Conservation (phyloP, 305 asterid species). For the Fraxinus floribunda region DNA sequence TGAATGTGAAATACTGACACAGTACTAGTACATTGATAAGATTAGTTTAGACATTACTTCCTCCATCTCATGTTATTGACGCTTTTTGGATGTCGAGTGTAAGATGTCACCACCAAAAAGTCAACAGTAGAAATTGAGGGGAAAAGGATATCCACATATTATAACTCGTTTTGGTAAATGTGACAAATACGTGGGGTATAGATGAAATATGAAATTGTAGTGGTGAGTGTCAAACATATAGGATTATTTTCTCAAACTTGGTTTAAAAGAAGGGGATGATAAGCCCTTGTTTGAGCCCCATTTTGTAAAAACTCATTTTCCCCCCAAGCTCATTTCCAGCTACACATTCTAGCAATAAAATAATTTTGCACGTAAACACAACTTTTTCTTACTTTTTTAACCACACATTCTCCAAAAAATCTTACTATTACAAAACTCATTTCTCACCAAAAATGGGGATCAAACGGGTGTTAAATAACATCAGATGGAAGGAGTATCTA, state of each 20-base stretch:
- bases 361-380: not conserved
- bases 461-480: not conserved
- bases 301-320: too few relatives aligned
- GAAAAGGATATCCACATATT: not conserved
- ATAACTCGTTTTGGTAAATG: not conserved
- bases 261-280: not conserved
- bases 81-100: not conserved
- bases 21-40: not conserved
- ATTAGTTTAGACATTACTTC: not conserved
- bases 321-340: not conserved
- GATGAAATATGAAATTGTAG: not conserved
- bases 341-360: too few relatives aligned
- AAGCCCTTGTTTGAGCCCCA: not conserved
- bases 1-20: not conserved
- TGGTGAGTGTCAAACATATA: not conserved
- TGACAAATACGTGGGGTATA: not conserved
- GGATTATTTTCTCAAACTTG: not conserved
- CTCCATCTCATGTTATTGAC: not conserved
- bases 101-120: not conserved
- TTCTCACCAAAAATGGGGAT: not conserved
- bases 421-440: not conserved
- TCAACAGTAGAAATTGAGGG: not conserved
- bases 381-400: not conserved
- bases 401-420: not conserved
- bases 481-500: not conserved